Evolutionary conservation across 176 grass and related monocot species (phyloP), one percentile per base, ranked within the genome.

Genomic region (Lolium perenne): DNA sequence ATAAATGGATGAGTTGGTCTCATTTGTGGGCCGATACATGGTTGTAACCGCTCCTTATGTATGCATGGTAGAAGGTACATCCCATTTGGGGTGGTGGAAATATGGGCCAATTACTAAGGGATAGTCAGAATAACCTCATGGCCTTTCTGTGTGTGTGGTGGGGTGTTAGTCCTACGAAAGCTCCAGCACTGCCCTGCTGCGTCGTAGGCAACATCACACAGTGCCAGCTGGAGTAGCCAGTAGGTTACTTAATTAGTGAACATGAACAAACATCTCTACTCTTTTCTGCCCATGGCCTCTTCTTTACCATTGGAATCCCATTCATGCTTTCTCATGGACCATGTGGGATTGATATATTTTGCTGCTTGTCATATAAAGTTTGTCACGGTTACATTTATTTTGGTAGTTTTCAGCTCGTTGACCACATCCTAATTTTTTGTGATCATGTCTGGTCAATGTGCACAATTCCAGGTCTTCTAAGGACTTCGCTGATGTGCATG

Each of bases 401-500:
- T 71, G 21, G 74, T 83, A 86, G 74, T 83, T 75, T 83, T 74
- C 50, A 29, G 40, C 50, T 83, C 11, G 61, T 74, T 86, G 8
- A 74, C 32, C 15, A 38, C 8, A 83, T 82, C 22, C 86, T 89
- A 89, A 64, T 86, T 86, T 86, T 92, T 89, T 86, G 87, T 89
- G 72, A 89, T 72, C 71, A 76, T 83, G 35, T 87, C 51, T 92
- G 91, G 83, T 78, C 88, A 81, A 87, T 90, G 62, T 92, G 81
- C 87, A 87, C 46, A 84, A 87, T 90, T 85, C 90, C 94, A 99
- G 97, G 93, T 89, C 93, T 85, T 95, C 93, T 66, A 94, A 95
- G 91, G 97, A 96, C 84, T 96, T 95, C 73, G 53, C 79, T 87
- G 94, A 96, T 91, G 84, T 91, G 84, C 97, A 96, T 91, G 97